These are phyloP conservation scores for Nymphaea colorata DNA, from an alignment of 164 flowering plant species.

Conservation along the genomic window DNA sequence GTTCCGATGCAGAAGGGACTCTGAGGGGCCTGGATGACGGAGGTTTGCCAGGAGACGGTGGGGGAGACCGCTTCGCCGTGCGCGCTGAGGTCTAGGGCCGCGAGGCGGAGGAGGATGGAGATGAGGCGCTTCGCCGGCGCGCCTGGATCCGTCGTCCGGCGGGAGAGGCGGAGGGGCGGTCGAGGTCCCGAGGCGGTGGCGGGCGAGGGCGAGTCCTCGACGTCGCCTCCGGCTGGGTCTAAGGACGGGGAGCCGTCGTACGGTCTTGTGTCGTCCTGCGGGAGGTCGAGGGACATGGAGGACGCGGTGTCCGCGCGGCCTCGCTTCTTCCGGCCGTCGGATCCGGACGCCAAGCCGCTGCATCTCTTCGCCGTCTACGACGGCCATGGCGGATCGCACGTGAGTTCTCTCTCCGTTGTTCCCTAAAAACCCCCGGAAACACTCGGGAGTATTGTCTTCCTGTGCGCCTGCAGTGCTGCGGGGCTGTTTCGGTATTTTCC, in stretches of 20 bases:
- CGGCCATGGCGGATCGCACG: conserved; percentile 58
- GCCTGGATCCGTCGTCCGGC: neutral
- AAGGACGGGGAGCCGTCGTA: conserved; percentile 5
- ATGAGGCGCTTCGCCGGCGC: conserved; percentile 14
- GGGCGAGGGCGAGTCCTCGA: conserved; percentile 3
- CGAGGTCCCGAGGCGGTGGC: conserved; percentile 7
- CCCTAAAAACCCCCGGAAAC: neutral
- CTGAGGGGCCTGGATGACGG: neutral
- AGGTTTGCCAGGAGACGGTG: neutral
- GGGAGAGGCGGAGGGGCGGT: conserved; percentile 3
- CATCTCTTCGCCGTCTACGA: conserved; percentile 54
- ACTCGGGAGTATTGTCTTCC: too few relatives aligned
- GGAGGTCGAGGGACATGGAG: conserved; percentile 40
- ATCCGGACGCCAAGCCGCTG: conserved; percentile 10
- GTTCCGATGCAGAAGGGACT: too few relatives aligned
- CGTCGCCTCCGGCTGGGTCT: neutral
- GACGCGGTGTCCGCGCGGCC: conserved; percentile 23
- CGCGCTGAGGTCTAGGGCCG: conserved; percentile 9
- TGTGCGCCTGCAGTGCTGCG: too few relatives aligned
- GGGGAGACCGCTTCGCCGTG: neutral
- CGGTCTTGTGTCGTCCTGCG: conserved; percentile 18
- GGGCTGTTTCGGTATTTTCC: too few relatives aligned
- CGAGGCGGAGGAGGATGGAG: conserved; percentile 27
- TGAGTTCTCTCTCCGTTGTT: conserved; percentile 7
- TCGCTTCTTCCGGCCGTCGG: conserved; percentile 17